Conservation (phyloP, 2,329 filamentous ascomycete species). For the Pseudocercospora fijiensis region DNA sequence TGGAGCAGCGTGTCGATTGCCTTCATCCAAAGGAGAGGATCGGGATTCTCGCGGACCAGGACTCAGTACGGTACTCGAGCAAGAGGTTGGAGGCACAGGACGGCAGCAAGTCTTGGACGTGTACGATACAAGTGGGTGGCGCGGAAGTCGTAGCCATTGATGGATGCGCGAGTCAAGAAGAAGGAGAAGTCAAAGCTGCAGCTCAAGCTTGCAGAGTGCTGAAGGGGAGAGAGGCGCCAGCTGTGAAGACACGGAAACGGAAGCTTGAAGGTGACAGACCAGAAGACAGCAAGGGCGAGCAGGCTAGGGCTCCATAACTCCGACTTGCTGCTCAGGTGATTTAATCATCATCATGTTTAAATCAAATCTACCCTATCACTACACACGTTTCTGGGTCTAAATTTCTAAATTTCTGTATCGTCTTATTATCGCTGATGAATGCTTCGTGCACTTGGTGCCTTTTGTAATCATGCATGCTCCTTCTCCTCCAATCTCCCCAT, state of each 20-base stretch:
- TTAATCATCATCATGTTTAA: no score
- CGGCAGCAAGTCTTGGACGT: conserved; percentile 31
- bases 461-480: not conserved
- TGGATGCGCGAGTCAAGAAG: conserved; percentile 37
- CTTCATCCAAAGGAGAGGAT: conserved; percentile 67
- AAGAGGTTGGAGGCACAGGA: conserved; percentile 3
- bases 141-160: conserved; percentile 37
- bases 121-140: conserved; percentile 40
- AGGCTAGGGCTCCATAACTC: no score
- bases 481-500: not conserved
- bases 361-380: no score
- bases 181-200: conserved; percentile 42
- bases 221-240: not conserved
- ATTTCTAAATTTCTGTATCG: not conserved
- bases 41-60: conserved; percentile 55
- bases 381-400: not conserved
- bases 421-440: not conserved
- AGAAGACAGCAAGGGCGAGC: not conserved
- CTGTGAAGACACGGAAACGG: not conserved
- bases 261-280: not conserved
- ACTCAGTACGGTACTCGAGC: conserved; percentile 55
- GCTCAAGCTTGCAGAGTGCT: conserved; percentile 4
- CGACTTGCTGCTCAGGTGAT: not conserved
- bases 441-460: not conserved
- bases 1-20: conserved; percentile 56